Evolutionary conservation across 2,329 filamentous ascomycete genomes (phyloP), one percentile per base, ranked within the genome.

Genomic region (Aureobasidium sp.): DNA sequence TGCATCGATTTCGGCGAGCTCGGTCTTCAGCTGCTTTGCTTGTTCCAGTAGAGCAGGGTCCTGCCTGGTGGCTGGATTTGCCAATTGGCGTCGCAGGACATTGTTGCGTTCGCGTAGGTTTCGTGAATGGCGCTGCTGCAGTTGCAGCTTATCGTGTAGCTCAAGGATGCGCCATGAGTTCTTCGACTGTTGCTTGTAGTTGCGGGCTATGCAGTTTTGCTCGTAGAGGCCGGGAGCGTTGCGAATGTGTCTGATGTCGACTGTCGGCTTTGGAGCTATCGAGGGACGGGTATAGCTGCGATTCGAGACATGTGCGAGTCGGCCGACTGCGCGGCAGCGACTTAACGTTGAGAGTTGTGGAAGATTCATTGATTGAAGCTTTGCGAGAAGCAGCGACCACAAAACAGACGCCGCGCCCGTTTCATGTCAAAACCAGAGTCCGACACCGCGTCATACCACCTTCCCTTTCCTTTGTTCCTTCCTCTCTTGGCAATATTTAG

Each of bases 171-270:
- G 75, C 69, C 76, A 79, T 3, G 84, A 79, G 54, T 81, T 77
- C 13, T 77, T 74, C 11, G 78, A 75, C 59, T 82, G 79, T 0
- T 75, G 72, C 15, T 73, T 80, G 76, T 97, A 97, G 73, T 97
- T 97, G 67, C 94, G 86, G 67, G 91, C 87, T 63, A 88, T 73
- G 75, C 90, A 96, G 71, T 95, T 97, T 66, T 87, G 80, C 67
- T 88, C 83, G 78, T 97, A 89, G 16, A 95, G 81, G 15, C 87
- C 84, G n/a, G 89, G 85, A 74, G 95, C 89, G 70, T 91, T 83
- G 62, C 92, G 91, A 73, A 99, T 96, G 76, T 94, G 88, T 73
- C 90, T 93, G 71, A 96, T 82, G 77, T 97, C 89, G 66, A 95
- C 82, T 49, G 83, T 83, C 30, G 90, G 85, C 72, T 90, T 93